Conservation (phyloP, 805 yeast species). For the Wickerhamiella sergipiensis region DNA sequence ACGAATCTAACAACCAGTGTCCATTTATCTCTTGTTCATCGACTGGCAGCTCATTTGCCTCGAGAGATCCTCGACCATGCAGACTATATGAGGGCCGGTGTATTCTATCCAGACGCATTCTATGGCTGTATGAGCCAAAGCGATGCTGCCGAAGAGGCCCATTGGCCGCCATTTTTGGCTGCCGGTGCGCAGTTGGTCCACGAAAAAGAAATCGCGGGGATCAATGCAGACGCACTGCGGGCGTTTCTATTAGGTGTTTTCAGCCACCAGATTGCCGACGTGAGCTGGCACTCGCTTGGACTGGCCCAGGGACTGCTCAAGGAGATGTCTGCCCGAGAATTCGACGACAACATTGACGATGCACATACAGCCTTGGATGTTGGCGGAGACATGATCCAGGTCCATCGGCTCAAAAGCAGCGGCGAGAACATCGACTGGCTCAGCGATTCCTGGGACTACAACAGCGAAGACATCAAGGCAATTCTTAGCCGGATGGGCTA, state of each 20-base stretch:
- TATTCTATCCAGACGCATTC: conserved; percentile 58
- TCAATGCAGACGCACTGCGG: conserved; percentile 24
- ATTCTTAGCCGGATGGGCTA: conserved; percentile 30
- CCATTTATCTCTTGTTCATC: conserved; percentile 15
- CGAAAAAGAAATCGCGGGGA: conserved; percentile 19
- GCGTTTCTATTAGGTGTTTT: conserved; percentile 47
- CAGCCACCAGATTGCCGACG: conserved; percentile 51
- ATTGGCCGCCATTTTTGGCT: conserved; percentile 55
- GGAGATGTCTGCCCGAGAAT: conserved; percentile 39
- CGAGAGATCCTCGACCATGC: conserved; percentile 20
- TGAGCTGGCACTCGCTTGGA: conserved; percentile 53
- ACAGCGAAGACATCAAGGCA: conserved; percentile 31
- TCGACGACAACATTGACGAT: conserved; percentile 32
- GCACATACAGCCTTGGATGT: conserved; percentile 47
- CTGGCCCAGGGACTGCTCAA: conserved; percentile 41
- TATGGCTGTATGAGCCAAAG: conserved; percentile 42
- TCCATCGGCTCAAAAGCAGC: conserved; percentile 28
- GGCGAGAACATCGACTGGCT: conserved; percentile 21
- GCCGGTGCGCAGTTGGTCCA: conserved; percentile 34
- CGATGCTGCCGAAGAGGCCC: conserved; percentile 45
- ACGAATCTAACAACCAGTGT: conserved; percentile 7
- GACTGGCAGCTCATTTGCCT: conserved; percentile 23
- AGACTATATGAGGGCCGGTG: conserved; percentile 38
- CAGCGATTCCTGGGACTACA: conserved; percentile 24
- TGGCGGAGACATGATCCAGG: conserved; percentile 46